These are phyloP conservation scores for Penicillium sp. DNA, from an alignment of 2,329 filamentous ascomycete species.

Conservation along the genomic window DNA sequence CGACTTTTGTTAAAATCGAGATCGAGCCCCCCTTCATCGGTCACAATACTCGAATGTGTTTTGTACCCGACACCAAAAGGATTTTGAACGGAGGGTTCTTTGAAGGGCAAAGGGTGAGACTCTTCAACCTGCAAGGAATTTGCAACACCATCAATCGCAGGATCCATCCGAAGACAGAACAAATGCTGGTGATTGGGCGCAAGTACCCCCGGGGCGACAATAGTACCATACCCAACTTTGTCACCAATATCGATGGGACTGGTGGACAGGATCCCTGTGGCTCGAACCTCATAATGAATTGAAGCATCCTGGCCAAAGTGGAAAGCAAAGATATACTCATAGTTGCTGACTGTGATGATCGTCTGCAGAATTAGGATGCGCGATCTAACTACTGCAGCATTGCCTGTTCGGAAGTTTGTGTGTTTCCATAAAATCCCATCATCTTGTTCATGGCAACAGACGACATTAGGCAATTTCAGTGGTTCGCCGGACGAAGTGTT, in stretches of 20 bases:
- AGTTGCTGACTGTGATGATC: slow-evolving; percentile 46
- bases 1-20: slow-evolving; percentile 40
- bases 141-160: slow-evolving; percentile 40
- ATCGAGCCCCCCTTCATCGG: slow-evolving; percentile 47
- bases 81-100: slow-evolving; percentile 43
- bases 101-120: slow-evolving; percentile 56
- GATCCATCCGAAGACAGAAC: slow-evolving; percentile 47
- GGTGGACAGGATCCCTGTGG: slow-evolving; percentile 49
- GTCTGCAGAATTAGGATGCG: slow-evolving; percentile 40
- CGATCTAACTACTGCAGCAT: slow-evolving; percentile 35
- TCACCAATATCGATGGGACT: slow-evolving; percentile 37
- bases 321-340: slow-evolving; percentile 48
- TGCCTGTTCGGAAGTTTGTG: slow-evolving; percentile 40
- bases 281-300: slow-evolving; percentile 45
- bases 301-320: slow-evolving; percentile 44
- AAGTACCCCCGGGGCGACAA: slow-evolving; percentile 43
- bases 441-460: slow-evolving; percentile 46
- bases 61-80: slow-evolving; percentile 54
- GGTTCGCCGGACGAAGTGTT: slow-evolving; percentile 37
- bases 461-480: slow-evolving; percentile 41
- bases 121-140: slow-evolving; percentile 56
- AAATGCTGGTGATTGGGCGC: slow-evolving; percentile 48
- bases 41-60: slow-evolving; percentile 43
- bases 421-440: slow-evolving; percentile 45
- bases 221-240: slow-evolving; percentile 39